Percentiles rank a stretch among this genome's conserved stretches.
Evolutionary conservation across 108 stramenopile genomes (phyloP).

Genomic region (Fragilariopsis cylindrus): DNA sequence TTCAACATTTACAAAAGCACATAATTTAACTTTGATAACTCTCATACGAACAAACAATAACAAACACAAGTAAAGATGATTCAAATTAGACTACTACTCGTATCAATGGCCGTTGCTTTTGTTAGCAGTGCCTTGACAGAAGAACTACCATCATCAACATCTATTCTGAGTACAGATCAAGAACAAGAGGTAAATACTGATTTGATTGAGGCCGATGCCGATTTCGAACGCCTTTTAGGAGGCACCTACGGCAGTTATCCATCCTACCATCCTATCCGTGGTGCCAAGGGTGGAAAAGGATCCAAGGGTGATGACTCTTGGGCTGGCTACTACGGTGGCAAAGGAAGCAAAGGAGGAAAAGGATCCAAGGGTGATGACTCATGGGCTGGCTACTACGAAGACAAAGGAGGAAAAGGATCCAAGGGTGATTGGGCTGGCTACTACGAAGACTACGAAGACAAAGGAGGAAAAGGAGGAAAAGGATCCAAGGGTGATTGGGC

Average conservation of each 20-base stretch:
- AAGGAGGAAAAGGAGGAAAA: not conserved
- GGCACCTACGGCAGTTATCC: not conserved
- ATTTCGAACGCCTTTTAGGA: slow-evolving; percentile 13
- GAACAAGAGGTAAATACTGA: slow-evolving; percentile 1
- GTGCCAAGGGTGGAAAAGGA: not conserved
- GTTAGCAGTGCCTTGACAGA: not conserved
- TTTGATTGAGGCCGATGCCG: slow-evolving; percentile 13
- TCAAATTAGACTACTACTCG: not conserved
- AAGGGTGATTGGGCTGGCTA: not conserved
- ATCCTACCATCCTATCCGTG: not conserved
- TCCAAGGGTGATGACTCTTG: not conserved
- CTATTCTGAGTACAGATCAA: too few species aligned
- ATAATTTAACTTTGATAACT: too few species aligned
- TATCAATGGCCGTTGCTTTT: not conserved
- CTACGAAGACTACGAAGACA: not conserved
- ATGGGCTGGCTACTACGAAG: not conserved
- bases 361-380: not conserved
- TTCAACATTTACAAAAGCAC: not conserved
- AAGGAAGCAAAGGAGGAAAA: not conserved
- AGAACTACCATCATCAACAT: not conserved
- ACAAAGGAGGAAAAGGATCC: not conserved
- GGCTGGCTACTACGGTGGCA: not conserved
- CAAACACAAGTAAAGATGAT: not conserved
- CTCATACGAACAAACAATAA: too few species aligned
- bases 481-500: not conserved